phyloP scores from a whole-genome alignment of 2,329 filamentous ascomycete genomes.

The Apiospora hydei region DNA sequence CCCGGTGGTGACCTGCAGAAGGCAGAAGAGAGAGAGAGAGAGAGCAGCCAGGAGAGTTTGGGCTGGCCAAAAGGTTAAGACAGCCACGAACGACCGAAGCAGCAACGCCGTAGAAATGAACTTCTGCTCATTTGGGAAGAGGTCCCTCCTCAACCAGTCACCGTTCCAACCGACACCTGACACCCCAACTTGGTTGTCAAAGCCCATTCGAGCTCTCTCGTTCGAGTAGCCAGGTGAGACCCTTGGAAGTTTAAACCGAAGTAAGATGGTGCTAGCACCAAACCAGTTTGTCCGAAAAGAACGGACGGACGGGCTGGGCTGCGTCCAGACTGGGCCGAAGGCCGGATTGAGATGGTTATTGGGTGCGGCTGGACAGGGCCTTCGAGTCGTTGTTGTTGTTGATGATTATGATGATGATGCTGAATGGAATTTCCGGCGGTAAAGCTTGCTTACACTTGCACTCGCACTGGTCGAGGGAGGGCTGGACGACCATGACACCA shows the following conservation, averaged over 20 bases:
- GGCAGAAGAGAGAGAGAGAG: too few relatives aligned
- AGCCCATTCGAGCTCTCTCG: not conserved
- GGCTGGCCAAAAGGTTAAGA: conserved; percentile 7
- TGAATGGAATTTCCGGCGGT: not conserved
- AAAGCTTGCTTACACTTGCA: not conserved
- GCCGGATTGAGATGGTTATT: not conserved
- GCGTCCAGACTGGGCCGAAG: not conserved
- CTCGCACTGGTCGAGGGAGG: not conserved
- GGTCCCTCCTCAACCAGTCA: not conserved
- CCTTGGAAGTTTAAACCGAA: conserved; percentile 1
- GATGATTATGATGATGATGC: not conserved
- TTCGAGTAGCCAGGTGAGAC: conserved; percentile 1
- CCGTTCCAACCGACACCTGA: conserved; percentile 21
- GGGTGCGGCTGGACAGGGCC: not conserved
- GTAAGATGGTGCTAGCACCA: not conserved
- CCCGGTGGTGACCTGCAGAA: not conserved
- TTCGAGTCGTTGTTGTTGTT: not conserved
- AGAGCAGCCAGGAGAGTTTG: conserved; percentile 5
- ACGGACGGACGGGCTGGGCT: not conserved
- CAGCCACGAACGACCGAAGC: conserved; percentile 16
- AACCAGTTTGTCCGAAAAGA: conserved; percentile 6
- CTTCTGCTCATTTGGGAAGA: not conserved
- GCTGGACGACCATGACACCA: not conserved
- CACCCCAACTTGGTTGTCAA: not conserved
- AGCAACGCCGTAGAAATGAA: not conserved